phyloP scores from a whole-genome alignment of 768 basidiomycete species.

The Collybiopsis luxurians region DNA sequence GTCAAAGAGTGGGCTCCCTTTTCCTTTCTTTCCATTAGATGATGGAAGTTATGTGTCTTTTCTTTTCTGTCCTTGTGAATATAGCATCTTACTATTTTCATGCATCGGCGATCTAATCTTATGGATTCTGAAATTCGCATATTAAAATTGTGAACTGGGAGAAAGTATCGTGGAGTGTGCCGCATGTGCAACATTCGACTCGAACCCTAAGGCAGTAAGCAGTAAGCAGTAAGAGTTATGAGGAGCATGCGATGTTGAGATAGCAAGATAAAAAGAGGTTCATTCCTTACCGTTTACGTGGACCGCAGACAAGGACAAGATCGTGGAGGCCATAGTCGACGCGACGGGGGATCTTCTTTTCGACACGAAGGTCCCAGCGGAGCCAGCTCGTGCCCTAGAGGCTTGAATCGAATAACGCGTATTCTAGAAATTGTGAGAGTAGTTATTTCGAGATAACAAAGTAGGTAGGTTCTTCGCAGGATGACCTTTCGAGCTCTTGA shows the following conservation, averaged over 20 bases:
- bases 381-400: not conserved
- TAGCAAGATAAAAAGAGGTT: too few species aligned
- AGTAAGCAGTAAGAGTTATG: too few species aligned
- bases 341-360: too few species aligned
- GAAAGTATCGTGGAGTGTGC: too few species aligned
- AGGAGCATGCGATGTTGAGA: too few species aligned
- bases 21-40: conserved; percentile 10
- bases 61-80: conserved; percentile 5
- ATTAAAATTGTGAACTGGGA: not conserved
- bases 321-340: too few species aligned
- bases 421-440: conserved; percentile 7
- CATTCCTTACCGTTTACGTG: too few species aligned
- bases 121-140: not conserved
- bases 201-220: too few species aligned
- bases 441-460: conserved; percentile 27
- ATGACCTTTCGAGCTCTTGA: not conserved
- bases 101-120: not conserved
- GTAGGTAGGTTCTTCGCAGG: conserved; percentile 6
- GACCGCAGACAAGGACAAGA: too few species aligned
- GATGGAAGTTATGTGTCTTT: conserved; percentile 4
- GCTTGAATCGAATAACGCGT: not conserved
- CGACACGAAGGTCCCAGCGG: not conserved
- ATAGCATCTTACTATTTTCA: conserved; percentile 8
- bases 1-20: not conserved
- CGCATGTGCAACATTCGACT: too few species aligned